These are phyloP conservation scores for Ascochyta koolunga DNA, from an alignment of 2,329 filamentous ascomycete species.

Conservation along the genomic window DNA sequence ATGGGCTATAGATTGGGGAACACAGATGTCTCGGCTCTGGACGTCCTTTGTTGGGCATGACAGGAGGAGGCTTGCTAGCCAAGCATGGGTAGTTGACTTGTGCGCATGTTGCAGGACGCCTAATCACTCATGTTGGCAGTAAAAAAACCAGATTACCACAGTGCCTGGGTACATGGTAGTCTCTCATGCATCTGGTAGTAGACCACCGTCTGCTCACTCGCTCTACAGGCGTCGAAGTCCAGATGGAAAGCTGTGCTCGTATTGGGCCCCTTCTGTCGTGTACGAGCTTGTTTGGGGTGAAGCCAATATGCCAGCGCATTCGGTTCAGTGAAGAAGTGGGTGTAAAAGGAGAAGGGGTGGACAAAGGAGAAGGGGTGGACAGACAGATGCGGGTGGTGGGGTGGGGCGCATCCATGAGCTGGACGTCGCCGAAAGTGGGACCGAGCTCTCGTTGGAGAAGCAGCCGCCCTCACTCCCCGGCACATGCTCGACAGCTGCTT, in stretches of 20 bases:
- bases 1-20: neutral
- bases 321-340: too few relatives aligned
- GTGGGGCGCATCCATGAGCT: constrained; percentile 4
- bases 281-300: too few relatives aligned
- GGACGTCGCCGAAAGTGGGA: neutral
- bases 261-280: too few relatives aligned
- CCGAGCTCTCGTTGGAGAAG: constrained; percentile 3
- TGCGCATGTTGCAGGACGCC: too few relatives aligned
- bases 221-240: too few relatives aligned
- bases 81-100: neutral
- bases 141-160: too few relatives aligned
- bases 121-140: too few relatives aligned
- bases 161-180: too few relatives aligned
- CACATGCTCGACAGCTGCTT: neutral
- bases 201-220: too few relatives aligned
- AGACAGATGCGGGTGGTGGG: constrained; percentile 1
- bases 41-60: neutral
- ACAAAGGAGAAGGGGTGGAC: neutral
- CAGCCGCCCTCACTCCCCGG: neutral
- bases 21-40: neutral
- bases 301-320: too few relatives aligned
- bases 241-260: too few relatives aligned
- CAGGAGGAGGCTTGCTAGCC: neutral
- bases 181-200: too few relatives aligned
- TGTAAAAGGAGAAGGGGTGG: neutral